Percentiles rank a stretch among this genome's conserved stretches.
These are phyloP conservation scores for Suillus weaverae DNA, from an alignment of 768 basidiomycete genomes.

Conservation along the genomic window DNA sequence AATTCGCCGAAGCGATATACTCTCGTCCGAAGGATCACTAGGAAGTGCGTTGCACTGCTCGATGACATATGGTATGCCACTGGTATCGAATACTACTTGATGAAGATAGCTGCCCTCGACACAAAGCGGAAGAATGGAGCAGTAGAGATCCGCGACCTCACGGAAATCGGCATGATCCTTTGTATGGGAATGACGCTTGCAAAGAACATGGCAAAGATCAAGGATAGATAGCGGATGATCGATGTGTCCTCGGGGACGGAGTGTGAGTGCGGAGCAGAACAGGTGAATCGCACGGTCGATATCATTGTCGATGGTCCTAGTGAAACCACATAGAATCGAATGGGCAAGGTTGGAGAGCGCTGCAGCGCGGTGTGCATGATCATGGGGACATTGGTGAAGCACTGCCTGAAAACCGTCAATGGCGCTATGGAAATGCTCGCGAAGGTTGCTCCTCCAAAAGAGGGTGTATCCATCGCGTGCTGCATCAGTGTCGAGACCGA, in stretches of 20 bases:
- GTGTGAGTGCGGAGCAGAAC: not conserved
- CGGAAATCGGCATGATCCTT: not conserved
- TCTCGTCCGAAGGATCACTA: not conserved
- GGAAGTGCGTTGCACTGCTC: not conserved
- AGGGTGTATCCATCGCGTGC: not conserved
- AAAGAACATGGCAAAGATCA: not conserved
- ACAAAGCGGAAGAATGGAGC: not conserved
- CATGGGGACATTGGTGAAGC: not conserved
- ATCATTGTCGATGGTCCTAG: not conserved
- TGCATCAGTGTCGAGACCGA: not conserved
- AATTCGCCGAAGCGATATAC: not conserved
- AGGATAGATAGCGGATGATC: not conserved
- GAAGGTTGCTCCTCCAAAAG: not conserved
- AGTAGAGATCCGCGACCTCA: not conserved
- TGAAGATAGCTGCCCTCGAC: not conserved
- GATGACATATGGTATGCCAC: not conserved
- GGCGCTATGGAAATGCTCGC: not conserved
- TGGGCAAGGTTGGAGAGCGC: conserved; percentile 6
- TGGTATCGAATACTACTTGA: not conserved
- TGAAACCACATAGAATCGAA: not conserved
- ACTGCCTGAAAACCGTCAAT: not conserved
- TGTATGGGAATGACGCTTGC: not conserved
- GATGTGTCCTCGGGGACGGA: not conserved
- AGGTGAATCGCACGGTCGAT: not conserved
- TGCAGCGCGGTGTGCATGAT: not conserved